These are phyloP conservation scores for Leishmania gerbilli DNA, from an alignment of 208 protist genomes.

Conservation along the genomic window DNA sequence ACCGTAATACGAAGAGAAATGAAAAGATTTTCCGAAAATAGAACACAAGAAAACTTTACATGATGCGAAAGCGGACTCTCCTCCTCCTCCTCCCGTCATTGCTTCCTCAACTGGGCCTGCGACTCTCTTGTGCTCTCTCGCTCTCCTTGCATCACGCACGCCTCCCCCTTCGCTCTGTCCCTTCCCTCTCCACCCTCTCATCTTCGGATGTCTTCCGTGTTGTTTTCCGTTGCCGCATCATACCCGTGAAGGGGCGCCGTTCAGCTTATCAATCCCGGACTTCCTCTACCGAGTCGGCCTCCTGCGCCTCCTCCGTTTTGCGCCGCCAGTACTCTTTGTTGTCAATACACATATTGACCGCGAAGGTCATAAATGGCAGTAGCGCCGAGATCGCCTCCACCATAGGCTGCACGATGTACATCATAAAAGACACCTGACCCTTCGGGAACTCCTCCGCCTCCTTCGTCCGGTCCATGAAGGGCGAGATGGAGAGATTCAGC, in stretches of 20 bases:
- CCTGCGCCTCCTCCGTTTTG: slow-evolving; percentile 35
- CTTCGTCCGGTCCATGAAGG: slow-evolving; percentile 93
- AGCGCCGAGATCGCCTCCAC: slow-evolving; percentile 85
- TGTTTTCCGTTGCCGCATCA: neutral
- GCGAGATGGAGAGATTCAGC: slow-evolving; percentile 83
- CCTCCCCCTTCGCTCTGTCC: neutral
- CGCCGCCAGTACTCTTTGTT: slow-evolving; percentile 88
- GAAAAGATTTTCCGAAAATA: neutral
- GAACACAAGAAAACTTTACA: neutral
- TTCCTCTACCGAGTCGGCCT: neutral
- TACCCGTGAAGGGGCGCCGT: neutral
- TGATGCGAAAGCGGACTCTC: neutral
- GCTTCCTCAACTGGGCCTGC: neutral
- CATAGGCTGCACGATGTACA: slow-evolving; percentile 92
- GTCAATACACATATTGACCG: slow-evolving; percentile 71
- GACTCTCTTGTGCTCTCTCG: neutral
- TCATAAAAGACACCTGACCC: slow-evolving; percentile 93
- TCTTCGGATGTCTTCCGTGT: neutral
- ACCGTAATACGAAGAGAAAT: neutral
- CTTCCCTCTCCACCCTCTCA: neutral
- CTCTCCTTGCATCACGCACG: neutral
- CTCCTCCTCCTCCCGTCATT: neutral
- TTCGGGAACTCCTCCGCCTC: slow-evolving; percentile 83
- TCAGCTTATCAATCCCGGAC: neutral
- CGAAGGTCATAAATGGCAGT: slow-evolving; percentile 82